Evolutionary conservation across 163 green algal species (phyloP), one percentile per base, ranked within the genome.

Genomic region (Scenedesmus sp.): DNA sequence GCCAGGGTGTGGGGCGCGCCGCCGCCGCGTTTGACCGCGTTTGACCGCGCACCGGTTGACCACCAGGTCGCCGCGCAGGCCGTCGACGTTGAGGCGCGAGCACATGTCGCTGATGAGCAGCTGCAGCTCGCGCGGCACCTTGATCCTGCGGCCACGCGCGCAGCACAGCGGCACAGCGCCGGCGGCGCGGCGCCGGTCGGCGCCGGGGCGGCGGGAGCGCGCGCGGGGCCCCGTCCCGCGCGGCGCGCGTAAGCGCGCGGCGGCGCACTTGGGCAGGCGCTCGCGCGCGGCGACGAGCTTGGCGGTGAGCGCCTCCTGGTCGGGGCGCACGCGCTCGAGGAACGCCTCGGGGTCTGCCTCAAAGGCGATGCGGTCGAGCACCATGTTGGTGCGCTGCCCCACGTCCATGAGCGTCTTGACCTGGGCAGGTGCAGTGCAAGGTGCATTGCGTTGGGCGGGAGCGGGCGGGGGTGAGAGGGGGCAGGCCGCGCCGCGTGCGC

Each of bases 61-160:
- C 7, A 95, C 90, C 56, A 98, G 94, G 88, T 98, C 94, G 4
- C 94, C 94, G 39, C 94, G 93, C 51, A 98, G 90, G 57, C 94
- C 94, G 75, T 98, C 94, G n/a, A 83, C 75, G 26, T 83, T 64
- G 28, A 77, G 57, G 29, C 77, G 78, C 44, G 88, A 94, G 89
- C 94, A 97, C 42, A 97, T 89, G 82, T 94, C 86, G 42, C 79
- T 89, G 72, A 89, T 87, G 3, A 88, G 50, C n/a, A 98, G 78
- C 85, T 90, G 86, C 54, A 97, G 75, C 11, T 94, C 85, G 3
- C 60, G 24, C 9, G 81, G 67, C 42, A 95, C 88, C 53, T 84
- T 83, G 14, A 96, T 87, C 26, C 73, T 81, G 73, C 29, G 63
- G 31, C 6, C 33, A 63, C 54, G 54, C 1, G 29, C 31, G 29